Conservation (phyloP, 1,139 yeast species). For the Debaryomyces singareniensis region DNA sequence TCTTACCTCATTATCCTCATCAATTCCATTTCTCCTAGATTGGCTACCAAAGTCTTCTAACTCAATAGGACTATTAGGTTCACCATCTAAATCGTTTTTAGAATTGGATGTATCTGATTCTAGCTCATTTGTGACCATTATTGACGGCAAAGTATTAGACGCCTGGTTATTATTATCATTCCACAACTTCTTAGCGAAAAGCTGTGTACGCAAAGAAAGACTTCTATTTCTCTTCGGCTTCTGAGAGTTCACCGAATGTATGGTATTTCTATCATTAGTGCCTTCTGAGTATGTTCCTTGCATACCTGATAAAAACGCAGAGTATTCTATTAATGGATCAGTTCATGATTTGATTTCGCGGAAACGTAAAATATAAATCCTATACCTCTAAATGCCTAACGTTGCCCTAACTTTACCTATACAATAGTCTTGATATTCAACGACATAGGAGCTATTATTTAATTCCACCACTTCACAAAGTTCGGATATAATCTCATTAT, state of each 20-base stretch:
- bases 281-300: too few species aligned
- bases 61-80: neutral
- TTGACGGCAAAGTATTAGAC: conserved; percentile 3
- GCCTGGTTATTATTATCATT: conserved; percentile 1
- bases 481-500: conserved; percentile 35
- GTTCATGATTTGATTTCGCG: neutral
- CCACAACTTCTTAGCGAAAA: conserved; percentile 45
- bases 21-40: neutral
- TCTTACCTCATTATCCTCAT: neutral
- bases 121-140: conserved; percentile 1
- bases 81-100: neutral
- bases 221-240: conserved; percentile 55
- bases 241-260: too few species aligned
- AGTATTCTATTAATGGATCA: too few species aligned
- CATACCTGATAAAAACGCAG: too few species aligned
- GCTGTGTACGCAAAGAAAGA: conserved; percentile 66
- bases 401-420: conserved; percentile 9
- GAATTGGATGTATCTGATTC: neutral
- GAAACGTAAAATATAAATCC: neutral
- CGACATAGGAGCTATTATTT: conserved; percentile 29
- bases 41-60: neutral
- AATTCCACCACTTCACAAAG: conserved; percentile 29
- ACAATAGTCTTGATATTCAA: conserved; percentile 34
- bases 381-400: conserved; percentile 6
- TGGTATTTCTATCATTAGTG: too few species aligned